Conservation (phyloP, 148 eudicot species). For the Rhododendron molle region DNA sequence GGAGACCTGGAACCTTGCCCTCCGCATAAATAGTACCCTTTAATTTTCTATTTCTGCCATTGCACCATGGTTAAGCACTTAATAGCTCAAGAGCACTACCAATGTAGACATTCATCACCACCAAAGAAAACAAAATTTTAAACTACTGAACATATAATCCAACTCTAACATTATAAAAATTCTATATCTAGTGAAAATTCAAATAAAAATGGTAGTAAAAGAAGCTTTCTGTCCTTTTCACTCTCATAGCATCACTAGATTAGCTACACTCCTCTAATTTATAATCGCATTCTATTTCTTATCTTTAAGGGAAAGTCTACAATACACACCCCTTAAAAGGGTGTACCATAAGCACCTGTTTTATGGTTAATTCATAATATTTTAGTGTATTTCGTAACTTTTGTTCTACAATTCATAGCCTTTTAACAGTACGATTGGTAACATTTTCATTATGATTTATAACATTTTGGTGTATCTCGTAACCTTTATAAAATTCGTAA, state of each 20-base stretch:
- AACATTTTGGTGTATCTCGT: too few species aligned
- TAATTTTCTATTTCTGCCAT: background rate
- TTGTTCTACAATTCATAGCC: too few species aligned
- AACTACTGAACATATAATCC: background rate
- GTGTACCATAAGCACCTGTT: too few species aligned
- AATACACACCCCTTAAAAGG: too few species aligned
- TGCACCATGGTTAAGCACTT: background rate
- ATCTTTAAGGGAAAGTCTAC: too few species aligned
- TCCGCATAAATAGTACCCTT: background rate
- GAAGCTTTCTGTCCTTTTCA: background rate
- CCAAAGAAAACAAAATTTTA: background rate
- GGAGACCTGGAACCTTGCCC: slow-evolving; percentile 9
- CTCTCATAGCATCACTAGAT: background rate
- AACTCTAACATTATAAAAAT: background rate
- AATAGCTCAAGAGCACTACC: background rate
- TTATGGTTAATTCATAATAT: too few species aligned
- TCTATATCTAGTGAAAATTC: background rate
- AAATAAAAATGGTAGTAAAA: background rate
- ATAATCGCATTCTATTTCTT: background rate
- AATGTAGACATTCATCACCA: background rate
- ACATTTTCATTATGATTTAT: too few species aligned
- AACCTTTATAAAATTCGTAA: too few species aligned
- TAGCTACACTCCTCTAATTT: background rate
- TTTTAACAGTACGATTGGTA: too few species aligned
- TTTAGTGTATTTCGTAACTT: too few species aligned